Evolutionary conservation across 495 filamentous ascomycete species (phyloP).

Genomic region (Aspergillus affinis): DNA sequence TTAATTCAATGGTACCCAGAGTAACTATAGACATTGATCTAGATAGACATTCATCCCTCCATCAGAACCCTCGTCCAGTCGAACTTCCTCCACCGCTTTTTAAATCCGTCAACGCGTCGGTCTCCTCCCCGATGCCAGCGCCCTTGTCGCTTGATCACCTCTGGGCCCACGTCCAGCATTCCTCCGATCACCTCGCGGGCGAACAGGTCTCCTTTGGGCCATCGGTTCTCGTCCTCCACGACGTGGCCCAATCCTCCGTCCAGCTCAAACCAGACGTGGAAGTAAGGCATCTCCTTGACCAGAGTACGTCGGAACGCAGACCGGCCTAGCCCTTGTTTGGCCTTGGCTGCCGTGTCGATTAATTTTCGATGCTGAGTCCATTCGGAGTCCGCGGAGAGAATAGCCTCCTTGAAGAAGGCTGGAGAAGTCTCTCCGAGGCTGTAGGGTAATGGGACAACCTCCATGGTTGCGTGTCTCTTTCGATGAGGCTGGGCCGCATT

Average conservation of each 20-base stretch:
- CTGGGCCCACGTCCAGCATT: slow-evolving; percentile 81
- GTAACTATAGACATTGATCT: too few relatives aligned
- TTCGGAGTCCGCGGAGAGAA: slow-evolving; percentile 81
- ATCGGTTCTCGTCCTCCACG: slow-evolving; percentile 81
- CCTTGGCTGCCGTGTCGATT: slow-evolving; percentile 79
- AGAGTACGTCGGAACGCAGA: slow-evolving; percentile 78
- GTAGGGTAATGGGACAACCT: slow-evolving; percentile 82
- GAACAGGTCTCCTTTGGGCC: slow-evolving; percentile 93
- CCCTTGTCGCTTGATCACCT: slow-evolving; percentile 88
- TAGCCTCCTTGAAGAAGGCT: slow-evolving; percentile 94
- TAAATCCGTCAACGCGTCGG: slow-evolving; percentile 73
- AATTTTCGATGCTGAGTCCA: slow-evolving; percentile 95
- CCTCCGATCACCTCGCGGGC: slow-evolving; percentile 89
- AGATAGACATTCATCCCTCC: slow-evolving; percentile 38
- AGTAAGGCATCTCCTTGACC: slow-evolving; percentile 98
- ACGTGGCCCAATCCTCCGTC: slow-evolving; percentile 93
- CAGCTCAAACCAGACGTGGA: slow-evolving; percentile 93
- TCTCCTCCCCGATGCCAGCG: slow-evolving; percentile 76
- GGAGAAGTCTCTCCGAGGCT: slow-evolving; percentile 86
- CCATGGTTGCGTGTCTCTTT: slow-evolving; percentile 81
- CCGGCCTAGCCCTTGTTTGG: slow-evolving; percentile 70
- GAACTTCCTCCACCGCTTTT: slow-evolving; percentile 84
- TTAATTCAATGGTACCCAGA: too few relatives aligned
- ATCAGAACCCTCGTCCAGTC: slow-evolving; percentile 90
- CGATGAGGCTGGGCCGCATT: slow-evolving; percentile 82